Percentiles rank a stretch among this genome's conserved stretches.
phyloP scores from a whole-genome alignment of 2,329 filamentous ascomycete species.

The Diplodia intermedia region DNA sequence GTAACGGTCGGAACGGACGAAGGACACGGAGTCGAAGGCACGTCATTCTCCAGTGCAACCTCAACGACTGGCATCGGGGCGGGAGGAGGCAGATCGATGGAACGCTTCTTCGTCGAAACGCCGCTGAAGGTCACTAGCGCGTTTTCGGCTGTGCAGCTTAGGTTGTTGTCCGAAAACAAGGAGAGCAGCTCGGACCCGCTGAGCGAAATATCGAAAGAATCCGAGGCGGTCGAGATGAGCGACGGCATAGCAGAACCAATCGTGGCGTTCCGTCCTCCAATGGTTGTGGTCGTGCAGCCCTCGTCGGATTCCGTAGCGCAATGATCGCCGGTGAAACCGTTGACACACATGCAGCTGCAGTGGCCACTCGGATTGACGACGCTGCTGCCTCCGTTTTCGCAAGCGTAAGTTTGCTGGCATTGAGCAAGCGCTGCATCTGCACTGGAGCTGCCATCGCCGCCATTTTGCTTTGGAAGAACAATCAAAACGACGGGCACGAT shows the following conservation, averaged over 20 bases:
- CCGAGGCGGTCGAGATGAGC: conserved; percentile 68
- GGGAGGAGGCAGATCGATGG: conserved; percentile 15
- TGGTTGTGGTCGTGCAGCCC: conserved; percentile 62
- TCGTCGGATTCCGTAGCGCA: conserved; percentile 61
- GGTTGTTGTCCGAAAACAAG: conserved; percentile 74
- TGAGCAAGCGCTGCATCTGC: conserved; percentile 34
- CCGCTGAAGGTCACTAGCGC: conserved; percentile 83
- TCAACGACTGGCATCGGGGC: conserved; percentile 16
- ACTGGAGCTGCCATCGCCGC: conserved; percentile 23
- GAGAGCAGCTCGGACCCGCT: conserved; percentile 72
- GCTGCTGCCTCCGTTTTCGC: conserved; percentile 81
- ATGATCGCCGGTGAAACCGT: conserved; percentile 76
- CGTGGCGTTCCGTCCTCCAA: conserved; percentile 65
- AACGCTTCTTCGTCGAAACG: conserved; percentile 37
- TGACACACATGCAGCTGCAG: conserved; percentile 87
- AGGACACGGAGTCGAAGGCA: not conserved
- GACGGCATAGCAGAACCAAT: conserved; percentile 80
- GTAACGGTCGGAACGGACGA: conserved; percentile 13
- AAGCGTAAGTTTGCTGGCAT: conserved; percentile 69
- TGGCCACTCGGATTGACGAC: conserved; percentile 67
- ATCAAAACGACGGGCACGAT: conserved; percentile 75
- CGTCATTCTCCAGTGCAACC: not conserved
- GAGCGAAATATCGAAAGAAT: conserved; percentile 78
- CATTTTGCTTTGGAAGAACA: conserved; percentile 61
- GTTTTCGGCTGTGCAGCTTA: conserved; percentile 86